Base-by-base conservation (phyloP, 495 filamentous ascomycete genomes). In the Achaetomiella virescens region DNA sequence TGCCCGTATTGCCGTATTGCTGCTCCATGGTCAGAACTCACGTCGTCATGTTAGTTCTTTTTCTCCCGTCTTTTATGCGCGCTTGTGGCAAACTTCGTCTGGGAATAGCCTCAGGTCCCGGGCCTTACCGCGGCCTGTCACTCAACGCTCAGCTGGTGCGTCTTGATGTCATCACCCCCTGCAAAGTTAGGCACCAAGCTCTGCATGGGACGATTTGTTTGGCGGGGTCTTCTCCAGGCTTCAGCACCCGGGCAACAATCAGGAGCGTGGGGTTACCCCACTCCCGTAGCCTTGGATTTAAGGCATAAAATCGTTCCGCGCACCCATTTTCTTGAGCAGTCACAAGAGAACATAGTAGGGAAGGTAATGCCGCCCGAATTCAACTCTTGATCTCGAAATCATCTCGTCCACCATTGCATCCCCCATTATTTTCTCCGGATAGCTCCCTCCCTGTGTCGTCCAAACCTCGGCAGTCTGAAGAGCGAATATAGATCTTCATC, bases 41-140 rank as follows among this genome's bases (percentile, higher is more conserved):
- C 60, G 55, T 59, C 20, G 59, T 38, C 56, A 59, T 59, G 3
- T 35, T 49, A 29, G 12, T 31, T 4, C 5, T 5, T 31, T 5
- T 31, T 9, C 27, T 9, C 27, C 9, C 27, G 5, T 31, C 5
- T 31, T 2, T 31, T 31, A 11, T 17, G 17, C 10, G 29, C 0
- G 25, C 15, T 21, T 25, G 21, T 20, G n/a, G 18, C 50, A 22
- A 7, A 3, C 17, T 17, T 18, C 15, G n/a, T 5, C 6, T 35
- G 29, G 29, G 50, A 43, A 43, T 42, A 35, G 18, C n/a, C 38
- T 52, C 27, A 20, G 3, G 12, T 6, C 21, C 7, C 8, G 11
- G 2, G 10, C 12, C 18, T 2, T n/a, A 1, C 4, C 3, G 47
- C 24, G 33, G 35, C 21, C 31, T 38, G 52, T 54, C 52, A 46